Conservation (phyloP, 108 stramenopile genomes). For the Fragilaria crotonensis region DNA sequence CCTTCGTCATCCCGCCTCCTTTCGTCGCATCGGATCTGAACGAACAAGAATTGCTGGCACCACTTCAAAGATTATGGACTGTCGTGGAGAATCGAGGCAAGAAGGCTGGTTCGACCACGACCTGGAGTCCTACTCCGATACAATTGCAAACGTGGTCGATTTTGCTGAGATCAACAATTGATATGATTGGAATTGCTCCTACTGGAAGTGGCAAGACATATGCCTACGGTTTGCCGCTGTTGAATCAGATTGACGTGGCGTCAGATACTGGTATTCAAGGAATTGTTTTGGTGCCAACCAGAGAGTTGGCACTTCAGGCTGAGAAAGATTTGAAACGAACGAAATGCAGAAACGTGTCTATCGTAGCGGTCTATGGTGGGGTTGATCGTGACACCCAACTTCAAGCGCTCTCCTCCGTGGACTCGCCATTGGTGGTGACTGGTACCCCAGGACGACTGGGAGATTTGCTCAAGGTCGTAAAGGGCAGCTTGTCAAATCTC, state of each 20-base stretch:
- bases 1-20: not conserved
- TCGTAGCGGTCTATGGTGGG: slow-evolving; percentile 66
- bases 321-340: slow-evolving; percentile 20
- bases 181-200: slow-evolving; percentile 30
- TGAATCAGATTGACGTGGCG: slow-evolving; percentile 19
- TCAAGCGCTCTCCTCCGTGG: slow-evolving; percentile 7
- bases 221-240: slow-evolving; percentile 45
- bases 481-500: slow-evolving; percentile 9
- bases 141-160: slow-evolving; percentile 62
- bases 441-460: slow-evolving; percentile 66
- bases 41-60: not conserved
- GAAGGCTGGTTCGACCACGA: too few relatives aligned
- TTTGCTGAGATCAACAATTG: slow-evolving; percentile 16
- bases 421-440: slow-evolving; percentile 38
- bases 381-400: slow-evolving; percentile 6
- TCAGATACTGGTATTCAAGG: not conserved
- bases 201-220: slow-evolving; percentile 72
- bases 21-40: not conserved
- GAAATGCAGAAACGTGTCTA: slow-evolving; percentile 8
- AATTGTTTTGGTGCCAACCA: slow-evolving; percentile 74
- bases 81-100: not conserved
- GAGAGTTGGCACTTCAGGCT: slow-evolving; percentile 72
- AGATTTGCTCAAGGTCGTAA: slow-evolving; percentile 37
- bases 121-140: slow-evolving; percentile 40
- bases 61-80: not conserved